Percentiles rank a stretch among this genome's conserved stretches.
phyloP scores from a whole-genome alignment of 2,329 filamentous ascomycete species.

The Fusarium incarnatum region DNA sequence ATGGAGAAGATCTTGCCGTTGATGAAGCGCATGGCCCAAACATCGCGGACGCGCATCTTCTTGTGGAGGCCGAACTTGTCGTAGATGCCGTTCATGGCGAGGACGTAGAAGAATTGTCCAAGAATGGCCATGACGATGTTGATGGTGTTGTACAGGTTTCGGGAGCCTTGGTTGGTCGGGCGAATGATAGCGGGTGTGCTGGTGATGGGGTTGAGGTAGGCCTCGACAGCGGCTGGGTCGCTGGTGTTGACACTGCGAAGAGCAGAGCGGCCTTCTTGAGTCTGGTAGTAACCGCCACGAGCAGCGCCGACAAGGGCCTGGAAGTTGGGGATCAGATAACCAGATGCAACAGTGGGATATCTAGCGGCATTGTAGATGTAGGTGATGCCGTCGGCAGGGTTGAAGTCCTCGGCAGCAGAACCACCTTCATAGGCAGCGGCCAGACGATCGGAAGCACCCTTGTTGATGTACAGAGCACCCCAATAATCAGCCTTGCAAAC shows the following conservation, averaged over 20 bases:
- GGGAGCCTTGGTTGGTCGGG: conserved; percentile 51
- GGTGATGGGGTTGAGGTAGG: conserved; percentile 52
- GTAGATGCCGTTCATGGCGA: conserved; percentile 44
- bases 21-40: conserved; percentile 43
- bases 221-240: conserved; percentile 43
- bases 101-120: conserved; percentile 48
- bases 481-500: conserved; percentile 54
- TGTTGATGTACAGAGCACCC: conserved; percentile 52
- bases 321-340: conserved; percentile 47
- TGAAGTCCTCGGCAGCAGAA: conserved; percentile 44
- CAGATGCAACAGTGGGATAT: conserved; percentile 50
- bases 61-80: conserved; percentile 35
- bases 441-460: conserved; percentile 50
- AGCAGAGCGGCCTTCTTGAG: conserved; percentile 36
- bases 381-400: conserved; percentile 49
- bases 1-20: conserved; percentile 50
- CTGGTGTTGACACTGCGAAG: conserved; percentile 40
- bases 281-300: conserved; percentile 45
- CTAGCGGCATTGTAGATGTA: conserved; percentile 54
- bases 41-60: conserved; percentile 40
- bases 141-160: conserved; percentile 54
- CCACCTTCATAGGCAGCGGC: conserved; percentile 45
- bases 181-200: conserved; percentile 46
- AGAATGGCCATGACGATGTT: conserved; percentile 53
- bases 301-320: conserved; percentile 44